Percentiles rank a stretch among this genome's conserved stretches.
Evolutionary conservation across 1,284 basidiomycete genomes (phyloP).

Genomic region (Malassezia nana): DNA sequence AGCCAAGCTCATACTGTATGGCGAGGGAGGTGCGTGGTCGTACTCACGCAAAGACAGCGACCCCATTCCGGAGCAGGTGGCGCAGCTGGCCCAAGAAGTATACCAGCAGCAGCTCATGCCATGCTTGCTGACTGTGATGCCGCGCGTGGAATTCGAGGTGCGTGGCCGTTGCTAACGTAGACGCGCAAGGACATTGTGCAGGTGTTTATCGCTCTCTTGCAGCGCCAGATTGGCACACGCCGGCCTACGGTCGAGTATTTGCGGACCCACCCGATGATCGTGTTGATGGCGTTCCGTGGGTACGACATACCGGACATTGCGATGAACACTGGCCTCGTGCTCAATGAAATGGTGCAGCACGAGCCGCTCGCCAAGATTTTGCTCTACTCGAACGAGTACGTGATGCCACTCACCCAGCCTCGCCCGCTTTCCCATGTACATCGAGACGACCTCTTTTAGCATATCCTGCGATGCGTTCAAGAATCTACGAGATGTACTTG

Average conservation of each 20-base stretch:
- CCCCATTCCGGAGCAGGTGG: constrained; percentile 56
- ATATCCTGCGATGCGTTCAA: constrained; percentile 95
- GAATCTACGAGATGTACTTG: constrained; percentile 70
- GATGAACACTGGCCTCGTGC: constrained; percentile 93
- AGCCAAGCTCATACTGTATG: constrained; percentile 74
- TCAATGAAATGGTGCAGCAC: constrained; percentile 91
- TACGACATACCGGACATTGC: constrained; percentile 92
- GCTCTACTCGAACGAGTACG: constrained; percentile 67
- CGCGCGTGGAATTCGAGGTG: constrained; percentile 85
- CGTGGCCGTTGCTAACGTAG: constrained; percentile 25
- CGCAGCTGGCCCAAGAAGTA: constrained; percentile 84
- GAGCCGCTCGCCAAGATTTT: constrained; percentile 82
- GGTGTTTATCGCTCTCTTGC: constrained; percentile 90
- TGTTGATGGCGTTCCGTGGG: constrained; percentile 67
- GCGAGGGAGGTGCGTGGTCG: constrained; percentile 56
- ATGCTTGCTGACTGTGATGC: constrained; percentile 69
- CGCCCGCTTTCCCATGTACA: constrained; percentile 91
- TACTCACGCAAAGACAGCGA: constrained; percentile 52
- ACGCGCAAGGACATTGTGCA: constrained; percentile 82
- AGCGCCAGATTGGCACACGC: constrained; percentile 82
- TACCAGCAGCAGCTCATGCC: constrained; percentile 81
- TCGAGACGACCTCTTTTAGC: constrained; percentile 94
- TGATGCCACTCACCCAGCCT: constrained; percentile 52
- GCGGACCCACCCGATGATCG: constrained; percentile 68
- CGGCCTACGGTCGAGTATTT: constrained; percentile 94